These are phyloP conservation scores for Voacanga thouarsii DNA, from an alignment of 257 asterid genomes.

Conservation along the genomic window DNA sequence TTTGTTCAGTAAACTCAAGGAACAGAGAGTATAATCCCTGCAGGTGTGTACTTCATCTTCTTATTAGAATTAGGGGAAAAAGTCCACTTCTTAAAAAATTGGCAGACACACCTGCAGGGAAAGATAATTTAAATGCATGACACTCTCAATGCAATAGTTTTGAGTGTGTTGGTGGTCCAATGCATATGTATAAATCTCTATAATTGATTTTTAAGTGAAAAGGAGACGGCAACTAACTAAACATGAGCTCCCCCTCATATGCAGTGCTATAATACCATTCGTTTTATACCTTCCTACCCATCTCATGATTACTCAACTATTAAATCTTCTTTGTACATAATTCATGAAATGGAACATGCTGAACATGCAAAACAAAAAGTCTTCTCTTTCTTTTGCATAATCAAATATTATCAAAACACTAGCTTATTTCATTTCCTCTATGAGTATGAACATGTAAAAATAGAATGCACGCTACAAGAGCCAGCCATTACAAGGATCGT, in stretches of 20 bases:
- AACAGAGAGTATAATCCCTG: background rate
- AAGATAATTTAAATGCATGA: background rate
- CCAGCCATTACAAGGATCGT: background rate
- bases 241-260: background rate
- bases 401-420: no score
- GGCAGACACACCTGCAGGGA: no score
- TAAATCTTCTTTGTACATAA: background rate
- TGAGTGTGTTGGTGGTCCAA: background rate
- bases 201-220: no score
- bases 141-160: background rate
- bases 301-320: background rate
- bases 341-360: background rate
- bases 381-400: background rate
- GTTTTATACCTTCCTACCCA: background rate
- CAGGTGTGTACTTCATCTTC: background rate
- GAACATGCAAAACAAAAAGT: no score
- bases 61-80: background rate
- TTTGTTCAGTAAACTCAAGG: background rate
- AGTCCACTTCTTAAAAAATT: background rate
- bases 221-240: background rate
- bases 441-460: background rate
- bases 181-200: background rate
- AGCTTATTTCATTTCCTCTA: background rate
- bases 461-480: background rate
- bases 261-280: background rate